Base-by-base conservation (phyloP, 2,329 filamentous ascomycete species). In the Bertia moriformis region DNA sequence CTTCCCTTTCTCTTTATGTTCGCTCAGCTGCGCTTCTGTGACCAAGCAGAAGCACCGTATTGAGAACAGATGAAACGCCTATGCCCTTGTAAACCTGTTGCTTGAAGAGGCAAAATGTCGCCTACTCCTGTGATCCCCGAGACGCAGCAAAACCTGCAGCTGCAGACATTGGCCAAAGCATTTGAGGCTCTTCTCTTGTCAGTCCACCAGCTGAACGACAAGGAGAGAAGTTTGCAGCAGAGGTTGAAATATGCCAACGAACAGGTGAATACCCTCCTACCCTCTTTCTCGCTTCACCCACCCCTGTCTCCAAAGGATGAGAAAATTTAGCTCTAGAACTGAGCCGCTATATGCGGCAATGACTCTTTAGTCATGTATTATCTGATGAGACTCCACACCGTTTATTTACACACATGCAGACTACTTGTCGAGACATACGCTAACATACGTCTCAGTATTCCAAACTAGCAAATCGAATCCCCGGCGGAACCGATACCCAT, bases 291-390 rank as follows among this genome's bases (percentile, higher is more conserved):
- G 7, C 32, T 10, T 14, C 15, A 10, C 32, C 32, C 32, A 7
- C 10, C 32, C 32, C 32, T 12, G 32, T 35, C 32, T 35, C 32
- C n/a, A 35, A 35, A 35, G 10, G 32, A 35, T 7, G 32, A 35
- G 32, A 35, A 17, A 35, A 35, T 10, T 35, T 35, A 35, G 32
- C 32, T 35, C 32, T 35, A 35, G 32, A 35, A 10, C 32, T 10
- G 32, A 35, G 32, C 17, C 32, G 32, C 32, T 35, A 10, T 35
- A 13, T 35, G 32, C 15, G 32, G 32, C 32, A 15, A 15, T 35
- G 32, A 35, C 32, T 7, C 10, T 10, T 35, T 14, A 35, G 15
- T 29, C 32, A 35, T 35, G 32, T 35, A 35, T 35, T 35, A 35
- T 35, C 32, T 35, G 32, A 35, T 35, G 32, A 35, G 32, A 35